phyloP scores from a whole-genome alignment of 202 grass and related monocot species.

The Digitaria exilis region DNA sequence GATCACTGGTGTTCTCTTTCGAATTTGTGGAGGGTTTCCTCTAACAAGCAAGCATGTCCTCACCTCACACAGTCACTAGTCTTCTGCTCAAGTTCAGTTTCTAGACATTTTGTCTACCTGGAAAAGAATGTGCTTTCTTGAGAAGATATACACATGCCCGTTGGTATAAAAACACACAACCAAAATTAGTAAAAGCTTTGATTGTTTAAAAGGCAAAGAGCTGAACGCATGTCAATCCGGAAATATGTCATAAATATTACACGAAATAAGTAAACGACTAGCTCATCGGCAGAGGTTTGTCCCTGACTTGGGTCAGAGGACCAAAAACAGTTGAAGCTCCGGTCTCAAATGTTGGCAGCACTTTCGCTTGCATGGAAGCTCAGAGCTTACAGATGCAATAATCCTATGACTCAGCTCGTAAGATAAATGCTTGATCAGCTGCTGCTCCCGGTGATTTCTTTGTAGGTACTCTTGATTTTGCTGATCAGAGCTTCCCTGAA shows the following conservation, averaged over 20 bases:
- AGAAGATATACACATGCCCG: neutral
- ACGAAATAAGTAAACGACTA: neutral
- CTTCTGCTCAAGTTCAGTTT: neutral
- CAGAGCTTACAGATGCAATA: no score
- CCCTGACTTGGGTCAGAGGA: conserved; percentile 20
- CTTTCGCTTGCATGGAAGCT: conserved; percentile 5
- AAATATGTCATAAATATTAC: conserved; percentile 32
- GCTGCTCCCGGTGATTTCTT: conserved; percentile 55
- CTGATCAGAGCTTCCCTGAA: conserved; percentile 62
- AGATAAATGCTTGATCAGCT: conserved; percentile 36
- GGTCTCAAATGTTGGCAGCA: neutral
- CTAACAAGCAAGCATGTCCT: neutral
- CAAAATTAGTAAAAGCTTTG: neutral
- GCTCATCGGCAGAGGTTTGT: conserved; percentile 7
- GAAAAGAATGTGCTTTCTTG: neutral
- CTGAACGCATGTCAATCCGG: neutral
- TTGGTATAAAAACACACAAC: neutral
- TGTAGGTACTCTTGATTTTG: conserved; percentile 69
- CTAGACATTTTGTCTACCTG: neutral
- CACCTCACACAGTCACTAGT: no score
- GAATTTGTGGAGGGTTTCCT: neutral
- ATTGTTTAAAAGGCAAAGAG: neutral
- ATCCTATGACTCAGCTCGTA: conserved; percentile 6
- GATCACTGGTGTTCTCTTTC: neutral
- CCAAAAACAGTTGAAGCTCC: neutral